Evolutionary conservation across 2,329 filamentous ascomycete species (phyloP), one percentile per base, ranked within the genome.

Genomic region (Aspergillus spinulosporus): DNA sequence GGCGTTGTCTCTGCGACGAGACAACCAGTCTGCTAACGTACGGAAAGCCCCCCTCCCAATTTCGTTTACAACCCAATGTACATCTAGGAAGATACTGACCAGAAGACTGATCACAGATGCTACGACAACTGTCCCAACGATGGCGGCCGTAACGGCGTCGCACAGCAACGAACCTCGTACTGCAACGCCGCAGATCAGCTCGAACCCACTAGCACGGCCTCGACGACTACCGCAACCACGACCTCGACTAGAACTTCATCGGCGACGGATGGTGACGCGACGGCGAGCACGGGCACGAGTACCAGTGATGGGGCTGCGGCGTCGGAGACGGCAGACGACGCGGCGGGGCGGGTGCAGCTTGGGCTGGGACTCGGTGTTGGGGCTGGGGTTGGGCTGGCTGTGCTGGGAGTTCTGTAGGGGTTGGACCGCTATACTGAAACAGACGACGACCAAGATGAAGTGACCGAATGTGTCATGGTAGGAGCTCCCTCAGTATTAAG

Each of bases 61-160:
- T 15, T 11, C 8, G 36, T 31, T 9, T 9, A 4, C 31, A 34
- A 46, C 3, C 8, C 7, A 12, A 31, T 29, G 3, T 36, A 28
- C 43, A 15, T 12, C 45, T 40, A n/a, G 5, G 12, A 12, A 14
- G 11, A 34, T 14, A 49, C 36, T 26, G 3, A 15, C 12, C 6
- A 12, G 9, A 45, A 21, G 21, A 21, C n/a, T 6, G 21, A 31
- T 21, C 31, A 56, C 57, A 80, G 78, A 32, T 87, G 85, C 80
- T 87, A 85, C 76, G 81, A 82, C 76, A 84, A 85, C 77, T 87
- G 85, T 75, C 83, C 84, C 51, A 70, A 75, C 61, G 77, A 80
- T 64, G 59, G 74, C n/a, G 71, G 68, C 49, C 64, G 67, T 39
- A 66, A 66, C 54, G 66, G 66, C 32, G 72, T 68, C 32, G 54